phyloP scores from a whole-genome alignment of 371 early-diverging fungal species.

The Choanephora cucurbitarum region DNA sequence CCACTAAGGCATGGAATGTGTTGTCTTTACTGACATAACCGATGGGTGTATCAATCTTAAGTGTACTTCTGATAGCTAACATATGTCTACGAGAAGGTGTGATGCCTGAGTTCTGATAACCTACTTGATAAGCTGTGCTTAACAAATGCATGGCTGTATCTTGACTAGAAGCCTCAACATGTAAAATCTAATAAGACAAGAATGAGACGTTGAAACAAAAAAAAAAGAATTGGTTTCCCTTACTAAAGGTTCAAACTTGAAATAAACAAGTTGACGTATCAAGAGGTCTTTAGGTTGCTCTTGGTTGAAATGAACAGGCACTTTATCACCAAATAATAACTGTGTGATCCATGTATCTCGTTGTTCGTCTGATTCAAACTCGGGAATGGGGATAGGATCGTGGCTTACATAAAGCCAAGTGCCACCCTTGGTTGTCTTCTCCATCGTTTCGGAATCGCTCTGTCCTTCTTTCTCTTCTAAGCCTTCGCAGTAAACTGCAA shows the following conservation, averaged over 20 bases:
- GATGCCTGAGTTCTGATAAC: constrained; percentile 68
- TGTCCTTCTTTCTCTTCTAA: constrained; percentile 19
- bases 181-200: constrained; percentile 65
- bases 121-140: constrained; percentile 53
- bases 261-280: constrained; percentile 46
- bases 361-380: too few species aligned
- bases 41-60: constrained; percentile 64
- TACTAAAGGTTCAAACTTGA: constrained; percentile 71
- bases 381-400: constrained; percentile 55
- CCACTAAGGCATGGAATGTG: constrained; percentile 50
- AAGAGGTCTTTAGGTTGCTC: constrained; percentile 14
- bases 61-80: constrained; percentile 63
- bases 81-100: constrained; percentile 61
- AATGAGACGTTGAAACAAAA: background rate
- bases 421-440: constrained; percentile 54
- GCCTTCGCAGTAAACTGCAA: constrained; percentile 60
- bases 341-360: constrained; percentile 30
- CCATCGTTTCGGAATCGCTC: constrained; percentile 8
- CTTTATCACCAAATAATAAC: constrained; percentile 45
- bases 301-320: constrained; percentile 28
- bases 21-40: constrained; percentile 49
- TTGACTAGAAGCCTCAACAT: constrained; percentile 59
- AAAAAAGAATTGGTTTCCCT: background rate
- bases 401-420: constrained; percentile 65
- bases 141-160: constrained; percentile 56